phyloP scores from a whole-genome alignment of 106 monocot species.

The Dendrobium huoshanense region DNA sequence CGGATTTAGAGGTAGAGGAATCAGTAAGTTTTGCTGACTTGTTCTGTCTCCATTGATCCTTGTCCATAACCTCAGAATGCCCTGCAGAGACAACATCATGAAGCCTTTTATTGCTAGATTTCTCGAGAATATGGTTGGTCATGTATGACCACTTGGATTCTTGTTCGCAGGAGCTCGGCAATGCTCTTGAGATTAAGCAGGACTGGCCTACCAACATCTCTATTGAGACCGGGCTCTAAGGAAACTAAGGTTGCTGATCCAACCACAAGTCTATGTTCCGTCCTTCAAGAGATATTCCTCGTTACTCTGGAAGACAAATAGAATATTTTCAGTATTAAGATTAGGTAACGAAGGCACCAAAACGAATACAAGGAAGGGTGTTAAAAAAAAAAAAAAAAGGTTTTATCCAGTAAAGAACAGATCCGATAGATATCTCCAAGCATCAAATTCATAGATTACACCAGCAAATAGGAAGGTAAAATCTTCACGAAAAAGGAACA shows the following conservation, averaged over 20 bases:
- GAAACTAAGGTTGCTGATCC: not conserved
- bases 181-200: conserved; percentile 54
- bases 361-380: not conserved
- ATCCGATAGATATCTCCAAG: not conserved
- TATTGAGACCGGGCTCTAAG: not conserved
- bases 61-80: not conserved
- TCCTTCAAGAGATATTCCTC: not conserved
- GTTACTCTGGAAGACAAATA: not conserved
- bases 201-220: conserved; percentile 70
- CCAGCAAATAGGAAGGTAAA: not conserved
- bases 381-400: not conserved
- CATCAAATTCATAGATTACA: not conserved
- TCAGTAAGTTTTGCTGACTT: not conserved
- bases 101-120: conserved; percentile 33
- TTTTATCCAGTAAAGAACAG: not conserved
- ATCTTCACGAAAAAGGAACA: not conserved
- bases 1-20: not conserved
- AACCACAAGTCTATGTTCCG: not conserved
- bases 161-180: conserved; percentile 61
- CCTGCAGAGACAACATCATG: conserved; percentile 5
- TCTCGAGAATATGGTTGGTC: conserved; percentile 44
- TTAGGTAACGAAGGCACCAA: not conserved
- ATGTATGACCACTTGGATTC: conserved; percentile 59
- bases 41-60: not conserved
- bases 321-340: not conserved